Base-by-base conservation (phyloP, 345 rosid genomes). In the Arabidopsis thaliana region DNA sequence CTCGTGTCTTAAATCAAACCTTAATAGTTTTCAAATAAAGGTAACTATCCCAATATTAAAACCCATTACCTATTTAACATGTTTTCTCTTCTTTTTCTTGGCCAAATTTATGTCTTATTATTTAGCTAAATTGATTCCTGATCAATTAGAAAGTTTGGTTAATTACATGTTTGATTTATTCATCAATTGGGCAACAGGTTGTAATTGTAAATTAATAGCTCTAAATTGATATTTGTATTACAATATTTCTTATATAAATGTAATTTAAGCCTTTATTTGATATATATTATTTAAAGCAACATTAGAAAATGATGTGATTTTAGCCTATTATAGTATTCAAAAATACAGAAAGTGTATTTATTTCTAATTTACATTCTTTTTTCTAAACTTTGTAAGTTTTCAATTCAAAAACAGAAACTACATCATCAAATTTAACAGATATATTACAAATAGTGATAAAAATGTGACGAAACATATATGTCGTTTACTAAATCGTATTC, bases 61-160 rank as follows among this genome's bases (percentile, higher is more conserved):
- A 16, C 0, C 2, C 23, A 4, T 59, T 8, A 14, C 38, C 68
- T 59, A 22, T 49, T 59, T 11, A 30, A 75, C 68, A 55, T 12
- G 13, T 59, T 75, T 67, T 68, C 44, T 22, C 45, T 52, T 68
- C 44, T 22, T 37, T 52, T 41, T 59, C 50, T 49, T 40, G 14
- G 20, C 59, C 73, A 57, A 41, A 57, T 46, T 36, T 23, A 4
- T 56, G 16, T 53, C 49, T 40, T 34, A 42, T 65, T 30, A 8
- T 44, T 51, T 51, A 36, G 13, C 28, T 14, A 8, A 4, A 24
- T 2, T 28, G 38, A 16, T 16, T 16, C 20, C 20, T 16, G 20
- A 16, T 16, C 0, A 16, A 16, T 16, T 16, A 16, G 8, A 34
- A 53, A 23, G 2, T 56, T 32, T 3, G 12, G 6, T 24, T 12